Conservation (phyloP, 805 yeast genomes). For the Saturnispora halmiae region DNA sequence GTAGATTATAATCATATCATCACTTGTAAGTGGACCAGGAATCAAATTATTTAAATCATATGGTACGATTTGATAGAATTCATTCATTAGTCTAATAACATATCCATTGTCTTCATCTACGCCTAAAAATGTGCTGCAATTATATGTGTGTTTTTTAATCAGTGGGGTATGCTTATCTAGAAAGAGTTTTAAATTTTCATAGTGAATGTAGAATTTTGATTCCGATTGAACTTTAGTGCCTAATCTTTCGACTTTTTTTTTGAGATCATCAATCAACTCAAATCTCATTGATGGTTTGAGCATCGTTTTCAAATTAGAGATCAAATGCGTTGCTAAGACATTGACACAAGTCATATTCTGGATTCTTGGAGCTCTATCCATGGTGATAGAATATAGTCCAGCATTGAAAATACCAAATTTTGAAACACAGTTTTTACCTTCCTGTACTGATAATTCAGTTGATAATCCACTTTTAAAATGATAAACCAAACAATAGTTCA, state of each 20-base stretch:
- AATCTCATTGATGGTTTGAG: neutral
- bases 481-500: conserved; percentile 11
- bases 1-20: conserved; percentile 5
- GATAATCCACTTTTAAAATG: conserved; percentile 11
- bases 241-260: conserved; percentile 6
- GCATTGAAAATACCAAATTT: conserved; percentile 13
- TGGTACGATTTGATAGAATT: conserved; percentile 12
- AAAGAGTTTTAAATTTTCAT: conserved; percentile 11
- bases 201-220: conserved; percentile 2
- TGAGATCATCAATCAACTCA: conserved; percentile 8
- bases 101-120: conserved; percentile 11
- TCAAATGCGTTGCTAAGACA: conserved; percentile 7
- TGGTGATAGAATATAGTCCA: conserved; percentile 10
- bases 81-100: conserved; percentile 10
- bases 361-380: conserved; percentile 5
- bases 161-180: conserved; percentile 4
- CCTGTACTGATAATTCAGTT: conserved; percentile 5
- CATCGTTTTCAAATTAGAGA: conserved; percentile 6
- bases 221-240: conserved; percentile 1
- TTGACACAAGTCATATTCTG: neutral
- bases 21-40: neutral
- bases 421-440: conserved; percentile 7
- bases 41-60: conserved; percentile 10
- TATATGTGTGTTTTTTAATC: neutral
- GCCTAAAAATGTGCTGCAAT: conserved; percentile 4